Conservation (phyloP, 164 flowering plant genomes). For the Chimonanthus salicifolius region DNA sequence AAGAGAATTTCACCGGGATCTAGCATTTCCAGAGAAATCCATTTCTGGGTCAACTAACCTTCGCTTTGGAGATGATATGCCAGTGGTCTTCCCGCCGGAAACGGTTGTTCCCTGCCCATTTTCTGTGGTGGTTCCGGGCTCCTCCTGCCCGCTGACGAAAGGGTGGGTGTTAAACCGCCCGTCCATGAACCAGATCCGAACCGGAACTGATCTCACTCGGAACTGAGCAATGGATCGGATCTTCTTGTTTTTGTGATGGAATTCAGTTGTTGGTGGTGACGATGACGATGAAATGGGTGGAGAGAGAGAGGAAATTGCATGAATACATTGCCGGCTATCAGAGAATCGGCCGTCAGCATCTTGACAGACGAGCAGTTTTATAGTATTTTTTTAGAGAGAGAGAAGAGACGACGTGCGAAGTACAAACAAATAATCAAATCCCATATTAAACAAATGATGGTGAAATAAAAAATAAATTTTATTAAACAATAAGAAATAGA, state of each 20-base stretch:
- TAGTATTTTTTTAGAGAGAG: conserved; percentile 11
- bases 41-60: conserved; percentile 26
- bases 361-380: conserved; percentile 34
- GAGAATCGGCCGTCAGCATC: conserved; percentile 20
- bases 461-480: conserved; percentile 13
- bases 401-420: conserved; percentile 37
- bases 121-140: conserved; percentile 35
- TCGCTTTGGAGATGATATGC: conserved; percentile 45
- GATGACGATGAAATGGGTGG: background rate
- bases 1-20: background rate
- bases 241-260: background rate
- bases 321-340: conserved; percentile 5
- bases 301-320: conserved; percentile 5
- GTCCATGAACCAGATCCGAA: conserved; percentile 25
- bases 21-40: background rate
- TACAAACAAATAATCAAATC: conserved; percentile 13
- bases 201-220: background rate
- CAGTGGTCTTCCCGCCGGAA: conserved; percentile 23
- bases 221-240: background rate
- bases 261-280: background rate
- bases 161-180: conserved; percentile 28
- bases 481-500: no score
- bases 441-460: background rate
- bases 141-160: conserved; percentile 30
- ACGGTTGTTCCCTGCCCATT: conserved; percentile 33